These are phyloP conservation scores for Hortaea werneckii DNA, from an alignment of 2,329 filamentous ascomycete genomes.

Conservation along the genomic window DNA sequence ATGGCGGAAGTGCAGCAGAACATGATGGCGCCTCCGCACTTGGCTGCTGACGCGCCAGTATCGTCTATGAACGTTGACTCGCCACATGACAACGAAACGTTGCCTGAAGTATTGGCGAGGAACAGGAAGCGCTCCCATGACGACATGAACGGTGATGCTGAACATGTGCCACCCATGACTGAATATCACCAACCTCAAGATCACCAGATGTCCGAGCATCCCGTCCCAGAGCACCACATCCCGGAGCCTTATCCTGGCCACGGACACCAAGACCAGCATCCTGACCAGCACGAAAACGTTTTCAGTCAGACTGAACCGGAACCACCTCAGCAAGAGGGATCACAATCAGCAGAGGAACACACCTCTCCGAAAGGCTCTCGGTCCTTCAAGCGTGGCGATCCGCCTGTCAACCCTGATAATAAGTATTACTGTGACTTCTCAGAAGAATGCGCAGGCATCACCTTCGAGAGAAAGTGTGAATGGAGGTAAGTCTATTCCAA, in stretches of 20 bases:
- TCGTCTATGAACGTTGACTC: slow-evolving; percentile 17
- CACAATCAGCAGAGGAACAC: slow-evolving; percentile 1
- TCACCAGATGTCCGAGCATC: slow-evolving; percentile 7
- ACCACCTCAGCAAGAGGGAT: slow-evolving; percentile 6
- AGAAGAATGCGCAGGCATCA: slow-evolving; percentile 56
- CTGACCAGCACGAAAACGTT: background rate
- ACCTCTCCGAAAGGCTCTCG: slow-evolving; percentile 11
- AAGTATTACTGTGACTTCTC: slow-evolving; percentile 63
- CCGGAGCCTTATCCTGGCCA: background rate
- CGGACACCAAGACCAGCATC: background rate
- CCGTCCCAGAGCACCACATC: slow-evolving; percentile 2
- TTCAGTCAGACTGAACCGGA: slow-evolving; percentile 4
- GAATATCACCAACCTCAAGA: slow-evolving; percentile 7
- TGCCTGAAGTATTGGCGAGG: slow-evolving; percentile 13
- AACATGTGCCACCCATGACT: background rate
- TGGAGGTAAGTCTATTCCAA: slow-evolving; percentile 64
- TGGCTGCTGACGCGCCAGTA: slow-evolving; percentile 9
- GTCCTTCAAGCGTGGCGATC: slow-evolving; percentile 33
- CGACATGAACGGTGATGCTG: slow-evolving; percentile 13
- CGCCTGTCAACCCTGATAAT: slow-evolving; percentile 56
- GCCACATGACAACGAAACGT: slow-evolving; percentile 11
- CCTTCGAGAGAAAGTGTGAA: slow-evolving; percentile 77
- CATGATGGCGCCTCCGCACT: slow-evolving; percentile 5
- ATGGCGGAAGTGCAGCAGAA: background rate
- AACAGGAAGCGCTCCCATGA: slow-evolving; percentile 20